phyloP scores from a whole-genome alignment of 1,139 yeast genomes.

The Chernovozyma aurita region DNA sequence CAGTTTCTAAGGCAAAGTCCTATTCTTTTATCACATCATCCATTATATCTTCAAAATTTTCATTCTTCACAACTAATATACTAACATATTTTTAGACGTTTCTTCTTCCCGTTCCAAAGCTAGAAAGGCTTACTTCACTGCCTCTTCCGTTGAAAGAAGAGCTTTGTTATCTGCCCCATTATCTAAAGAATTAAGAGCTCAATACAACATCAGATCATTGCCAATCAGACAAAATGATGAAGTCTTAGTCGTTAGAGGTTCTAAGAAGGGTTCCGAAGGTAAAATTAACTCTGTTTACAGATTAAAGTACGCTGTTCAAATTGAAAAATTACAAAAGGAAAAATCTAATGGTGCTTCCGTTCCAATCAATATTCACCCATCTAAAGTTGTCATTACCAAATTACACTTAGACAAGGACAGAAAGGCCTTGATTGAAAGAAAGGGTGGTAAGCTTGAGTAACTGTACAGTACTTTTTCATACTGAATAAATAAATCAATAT shows the following conservation, averaged over 20 bases:
- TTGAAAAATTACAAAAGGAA: constrained; percentile 96
- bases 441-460: constrained; percentile 37
- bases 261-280: constrained; percentile 99
- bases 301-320: constrained; percentile 94
- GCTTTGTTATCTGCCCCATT: constrained; percentile 96
- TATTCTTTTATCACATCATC: no score
- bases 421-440: constrained; percentile 83
- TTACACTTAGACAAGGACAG: constrained; percentile 98
- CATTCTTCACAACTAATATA: no score
- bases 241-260: constrained; percentile 95
- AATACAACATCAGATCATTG: constrained; percentile 92
- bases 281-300: constrained; percentile 98
- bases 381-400: constrained; percentile 98
- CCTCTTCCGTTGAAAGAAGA: constrained; percentile 97
- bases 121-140: constrained; percentile 99
- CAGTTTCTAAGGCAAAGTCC: no score
- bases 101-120: constrained; percentile 99
- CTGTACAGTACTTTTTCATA: constrained; percentile 8
- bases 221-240: constrained; percentile 99
- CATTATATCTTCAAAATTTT: no score
- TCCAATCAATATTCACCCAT: constrained; percentile 97
- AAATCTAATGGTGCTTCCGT: constrained; percentile 98
- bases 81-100: constrained; percentile 65
- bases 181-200: constrained; percentile 97
- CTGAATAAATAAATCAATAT: constrained; percentile 5